These are phyloP conservation scores for Podospora anserina DNA, from an alignment of 495 filamentous ascomycete species.

Conservation along the genomic window DNA sequence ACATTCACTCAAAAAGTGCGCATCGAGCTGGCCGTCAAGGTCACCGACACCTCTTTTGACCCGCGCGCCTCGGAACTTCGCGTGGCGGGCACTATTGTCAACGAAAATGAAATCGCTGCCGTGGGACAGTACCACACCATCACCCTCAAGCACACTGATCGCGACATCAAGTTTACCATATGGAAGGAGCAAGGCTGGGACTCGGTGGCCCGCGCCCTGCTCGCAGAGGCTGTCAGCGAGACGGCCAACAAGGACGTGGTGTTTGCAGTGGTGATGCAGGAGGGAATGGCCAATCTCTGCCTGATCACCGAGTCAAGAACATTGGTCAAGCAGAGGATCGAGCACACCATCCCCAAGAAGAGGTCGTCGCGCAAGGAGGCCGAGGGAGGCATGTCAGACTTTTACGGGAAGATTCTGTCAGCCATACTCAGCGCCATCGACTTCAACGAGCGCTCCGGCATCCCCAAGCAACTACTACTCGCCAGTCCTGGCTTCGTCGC, in stretches of 20 bases:
- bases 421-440: slow-evolving; percentile 78
- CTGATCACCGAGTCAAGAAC: slow-evolving; percentile 90
- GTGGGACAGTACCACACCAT: slow-evolving; percentile 87
- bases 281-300: slow-evolving; percentile 89
- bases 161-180: slow-evolving; percentile 59
- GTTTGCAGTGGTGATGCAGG: slow-evolving; percentile 89
- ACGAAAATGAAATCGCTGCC: slow-evolving; percentile 79
- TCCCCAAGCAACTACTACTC: slow-evolving; percentile 56
- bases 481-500: slow-evolving; percentile 90
- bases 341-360: slow-evolving; percentile 79
- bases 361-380: slow-evolving; percentile 59
- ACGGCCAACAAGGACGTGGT: slow-evolving; percentile 69
- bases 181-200: slow-evolving; percentile 92
- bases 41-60: slow-evolving; percentile 87
- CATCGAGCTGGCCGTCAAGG: slow-evolving; percentile 72
- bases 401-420: slow-evolving; percentile 74
- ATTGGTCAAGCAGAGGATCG: slow-evolving; percentile 80
- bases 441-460: slow-evolving; percentile 45
- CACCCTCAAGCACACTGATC: slow-evolving; percentile 61
- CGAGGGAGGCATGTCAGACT: slow-evolving; percentile 72
- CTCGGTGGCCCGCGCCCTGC: slow-evolving; percentile 72
- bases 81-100: slow-evolving; percentile 74
- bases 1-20: slow-evolving; percentile 72
- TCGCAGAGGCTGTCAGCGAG: slow-evolving; percentile 75
- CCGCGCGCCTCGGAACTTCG: slow-evolving; percentile 78